A percentile compares a stretch with the other conserved stretches of the same genome.
Evolutionary conservation across 257 asterid genomes (phyloP).

Genomic region (Solanum bulbocastanum): DNA sequence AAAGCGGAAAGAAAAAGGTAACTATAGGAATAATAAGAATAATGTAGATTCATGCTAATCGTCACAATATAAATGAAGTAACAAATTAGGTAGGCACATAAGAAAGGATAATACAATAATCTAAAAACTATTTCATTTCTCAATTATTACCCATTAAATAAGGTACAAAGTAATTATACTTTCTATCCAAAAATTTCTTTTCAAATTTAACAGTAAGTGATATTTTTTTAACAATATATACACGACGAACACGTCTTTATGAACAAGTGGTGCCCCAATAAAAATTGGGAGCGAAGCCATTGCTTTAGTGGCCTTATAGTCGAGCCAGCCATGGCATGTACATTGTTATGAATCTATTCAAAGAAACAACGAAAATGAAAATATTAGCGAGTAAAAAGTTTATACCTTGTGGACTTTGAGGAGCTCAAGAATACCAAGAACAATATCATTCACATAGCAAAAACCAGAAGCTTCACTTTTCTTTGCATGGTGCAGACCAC

Average conservation of each 20-base stretch:
- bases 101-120: background rate
- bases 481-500: conserved; percentile 23
- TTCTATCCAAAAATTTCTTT: background rate
- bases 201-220: too few species aligned
- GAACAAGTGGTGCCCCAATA: background rate
- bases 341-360: background rate
- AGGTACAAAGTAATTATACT: background rate
- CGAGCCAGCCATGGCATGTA: background rate
- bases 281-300: background rate
- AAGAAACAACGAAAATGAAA: background rate
- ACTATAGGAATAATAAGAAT: background rate
- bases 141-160: background rate
- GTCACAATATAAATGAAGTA: background rate
- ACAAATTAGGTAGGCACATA: background rate
- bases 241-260: background rate
- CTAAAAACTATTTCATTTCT: background rate
- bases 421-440: conserved; percentile 18
- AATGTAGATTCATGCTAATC: background rate
- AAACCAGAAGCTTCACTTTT: conserved; percentile 23
- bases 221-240: too few species aligned
- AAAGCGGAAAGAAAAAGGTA: background rate
- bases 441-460: conserved; percentile 20
- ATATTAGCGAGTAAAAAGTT: background rate
- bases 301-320: background rate
- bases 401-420: conserved; percentile 20